A percentile compares a stretch with the other conserved stretches of the same genome.
phyloP scores from a whole-genome alignment of 306 rosid species.

The Acacia acuminata region DNA sequence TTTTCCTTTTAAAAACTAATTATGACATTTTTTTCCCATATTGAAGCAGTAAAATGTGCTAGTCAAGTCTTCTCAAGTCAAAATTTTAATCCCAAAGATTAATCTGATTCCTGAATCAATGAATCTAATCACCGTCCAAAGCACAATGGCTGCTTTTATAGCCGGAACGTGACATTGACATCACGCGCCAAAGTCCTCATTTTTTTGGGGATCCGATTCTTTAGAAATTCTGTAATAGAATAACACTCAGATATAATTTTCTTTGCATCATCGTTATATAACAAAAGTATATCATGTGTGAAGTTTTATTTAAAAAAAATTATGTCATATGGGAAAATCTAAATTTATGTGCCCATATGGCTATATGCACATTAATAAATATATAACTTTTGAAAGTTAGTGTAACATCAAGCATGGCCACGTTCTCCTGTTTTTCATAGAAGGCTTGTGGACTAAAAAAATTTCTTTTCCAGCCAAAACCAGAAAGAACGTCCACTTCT shows the following conservation, averaged over 20 bases:
- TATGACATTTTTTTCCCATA: neutral
- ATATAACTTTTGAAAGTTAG: neutral
- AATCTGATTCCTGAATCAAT: neutral
- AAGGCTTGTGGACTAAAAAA: neutral
- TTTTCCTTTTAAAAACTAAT: too few species aligned
- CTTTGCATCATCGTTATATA: neutral
- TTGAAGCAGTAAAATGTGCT: neutral
- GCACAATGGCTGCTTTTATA: neutral
- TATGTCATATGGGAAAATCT: neutral
- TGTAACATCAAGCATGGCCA: neutral
- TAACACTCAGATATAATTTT: neutral
- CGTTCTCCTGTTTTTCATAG: neutral
- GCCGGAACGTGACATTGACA: neutral
- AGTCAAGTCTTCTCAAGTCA: neutral
- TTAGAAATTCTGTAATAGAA: neutral
- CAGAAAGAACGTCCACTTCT: constrained; percentile 30
- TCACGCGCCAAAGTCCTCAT: neutral
- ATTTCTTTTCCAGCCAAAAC: constrained; percentile 1
- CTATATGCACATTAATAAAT: neutral
- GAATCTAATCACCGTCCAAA: neutral
- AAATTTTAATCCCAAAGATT: neutral
- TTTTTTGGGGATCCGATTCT: neutral
- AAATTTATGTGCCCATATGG: neutral
- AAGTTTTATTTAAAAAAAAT: neutral
- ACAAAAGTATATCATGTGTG: neutral